Percentiles rank a stretch among this genome's conserved stretches.
Conservation (phyloP, 1,284 basidiomycete genomes). For the Naganishia sp. region DNA sequence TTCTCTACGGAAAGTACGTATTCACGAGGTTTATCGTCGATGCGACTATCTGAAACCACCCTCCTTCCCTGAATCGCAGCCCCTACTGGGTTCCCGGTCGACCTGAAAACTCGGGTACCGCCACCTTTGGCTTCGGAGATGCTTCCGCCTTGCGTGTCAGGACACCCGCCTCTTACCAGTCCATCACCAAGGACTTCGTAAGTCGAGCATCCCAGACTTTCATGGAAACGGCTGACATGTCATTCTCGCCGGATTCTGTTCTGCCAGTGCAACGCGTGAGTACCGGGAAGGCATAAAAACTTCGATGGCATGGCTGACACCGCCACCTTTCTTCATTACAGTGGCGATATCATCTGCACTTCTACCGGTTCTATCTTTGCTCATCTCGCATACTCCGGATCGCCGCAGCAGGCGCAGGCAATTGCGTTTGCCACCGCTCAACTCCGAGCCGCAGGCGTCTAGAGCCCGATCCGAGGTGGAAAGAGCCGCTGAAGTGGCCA, state of each 20-base stretch:
- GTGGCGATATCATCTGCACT: conserved; percentile 27
- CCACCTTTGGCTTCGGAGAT: conserved; percentile 9
- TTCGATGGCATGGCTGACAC: background rate
- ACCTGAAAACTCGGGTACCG: conserved; percentile 25
- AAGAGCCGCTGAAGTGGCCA: background rate
- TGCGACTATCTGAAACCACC: background rate
- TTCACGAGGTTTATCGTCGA: no score
- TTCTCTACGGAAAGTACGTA: conserved; percentile 27
- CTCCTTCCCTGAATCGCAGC: background rate
- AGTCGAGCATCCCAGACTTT: background rate
- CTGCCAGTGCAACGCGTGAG: conserved; percentile 18
- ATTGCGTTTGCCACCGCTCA: conserved; percentile 15
- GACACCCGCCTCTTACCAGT: conserved; percentile 16
- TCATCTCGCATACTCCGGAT: conserved; percentile 22
- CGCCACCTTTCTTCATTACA: background rate
- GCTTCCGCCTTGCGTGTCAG: conserved; percentile 3
- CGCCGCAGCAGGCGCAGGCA: conserved; percentile 17
- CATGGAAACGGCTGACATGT: background rate
- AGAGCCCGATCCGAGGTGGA: no score
- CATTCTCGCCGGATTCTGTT: background rate
- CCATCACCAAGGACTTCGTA: conserved; percentile 26
- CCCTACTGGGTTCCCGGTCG: conserved; percentile 27
- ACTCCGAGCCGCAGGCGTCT: conserved; percentile 19
- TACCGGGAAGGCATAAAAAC: background rate
- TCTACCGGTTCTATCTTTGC: conserved; percentile 16